These are phyloP conservation scores for Rhytidiadelphus loreus DNA, from an alignment of 225 moss, liverwort and hornwort species.

Conservation along the genomic window DNA sequence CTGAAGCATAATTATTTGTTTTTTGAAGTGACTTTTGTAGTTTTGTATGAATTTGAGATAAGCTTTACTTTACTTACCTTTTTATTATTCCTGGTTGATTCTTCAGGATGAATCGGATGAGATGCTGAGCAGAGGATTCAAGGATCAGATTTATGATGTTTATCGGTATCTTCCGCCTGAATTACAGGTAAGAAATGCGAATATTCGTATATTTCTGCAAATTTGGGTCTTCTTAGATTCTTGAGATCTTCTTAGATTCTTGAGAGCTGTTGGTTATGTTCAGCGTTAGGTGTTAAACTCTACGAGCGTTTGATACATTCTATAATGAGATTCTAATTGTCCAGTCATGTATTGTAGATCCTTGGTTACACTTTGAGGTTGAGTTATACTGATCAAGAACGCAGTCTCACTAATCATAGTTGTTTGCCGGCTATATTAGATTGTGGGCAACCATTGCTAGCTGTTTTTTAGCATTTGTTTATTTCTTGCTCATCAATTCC, in stretches of 20 bases:
- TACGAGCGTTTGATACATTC: background rate
- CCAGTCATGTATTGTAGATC: background rate
- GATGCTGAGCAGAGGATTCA: constrained; percentile 93
- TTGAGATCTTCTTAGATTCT: background rate
- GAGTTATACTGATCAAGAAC: background rate
- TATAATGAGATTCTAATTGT: background rate
- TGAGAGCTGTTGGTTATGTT: background rate
- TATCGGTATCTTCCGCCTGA: constrained; percentile 86
- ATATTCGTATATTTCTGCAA: background rate
- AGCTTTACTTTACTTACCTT: background rate
- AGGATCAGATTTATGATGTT: constrained; percentile 93
- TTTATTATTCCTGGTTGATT: background rate
- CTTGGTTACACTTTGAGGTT: background rate
- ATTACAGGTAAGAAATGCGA: constrained; percentile 44
- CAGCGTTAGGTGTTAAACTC: background rate
- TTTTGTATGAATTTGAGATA: background rate
- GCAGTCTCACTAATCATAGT: background rate
- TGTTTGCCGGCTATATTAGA: background rate
- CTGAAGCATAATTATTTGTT: background rate
- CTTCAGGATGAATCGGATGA: constrained; percentile 86
- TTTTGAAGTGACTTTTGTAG: background rate
- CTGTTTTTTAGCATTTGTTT: background rate
- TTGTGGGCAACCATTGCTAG: background rate
- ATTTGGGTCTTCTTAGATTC: background rate
- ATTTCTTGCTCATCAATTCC: background rate